Base-by-base conservation (phyloP, 1,284 basidiomycete genomes). In the Sanghuangporus weigelae region DNA sequence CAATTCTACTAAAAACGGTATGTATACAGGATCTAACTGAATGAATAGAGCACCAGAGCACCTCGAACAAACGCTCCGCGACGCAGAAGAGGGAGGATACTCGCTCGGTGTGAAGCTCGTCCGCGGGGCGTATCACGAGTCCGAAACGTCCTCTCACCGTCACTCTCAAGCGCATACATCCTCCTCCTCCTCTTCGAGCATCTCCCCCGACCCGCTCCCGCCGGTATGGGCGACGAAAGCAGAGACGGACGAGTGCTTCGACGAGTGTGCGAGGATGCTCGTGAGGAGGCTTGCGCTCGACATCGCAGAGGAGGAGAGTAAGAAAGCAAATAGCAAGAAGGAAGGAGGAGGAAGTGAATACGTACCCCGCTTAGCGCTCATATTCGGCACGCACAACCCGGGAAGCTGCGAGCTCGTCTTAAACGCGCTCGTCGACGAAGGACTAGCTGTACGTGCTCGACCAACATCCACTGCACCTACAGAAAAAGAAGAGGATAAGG, bases 71-170 rank as follows among this genome's bases (percentile, higher is more conserved):
- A 83, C 87, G 39, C 75, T 96, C 53, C 76, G 77, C n/a, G 86
- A 92, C 62, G 90, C 96, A 7, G 79, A 84, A 66, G 74, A 73
- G 54, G 79, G 87, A 68, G 81, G 84, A 51, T 98, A 95, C 73
- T 81, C 90, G 0, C 83, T 98, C 1, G 96, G 96, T 16, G 86
- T 96, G 67, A 98, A 98, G 77, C 89, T 98, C 62, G 96, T 98
- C 39, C 86, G 96, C 26, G 96, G 96, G 0, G 96, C 96, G 1
- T 98, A 98, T 74, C 92, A 96, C 70, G 83, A 86, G 1, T 82
- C 89, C 62, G 96, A 98, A 73, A 72, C 85, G 53, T 77, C 78
- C 19, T 81, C 84, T 1, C 78, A 86, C 49, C 50, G 6, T 26
- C 19, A 21, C 44, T 26, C 19, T n/a, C 46, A 57, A 39, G 10